Percentiles rank a stretch among this genome's conserved stretches.
Conservation (phyloP, 2,329 filamentous ascomycete species). For the Cladorrhinum sp. region DNA sequence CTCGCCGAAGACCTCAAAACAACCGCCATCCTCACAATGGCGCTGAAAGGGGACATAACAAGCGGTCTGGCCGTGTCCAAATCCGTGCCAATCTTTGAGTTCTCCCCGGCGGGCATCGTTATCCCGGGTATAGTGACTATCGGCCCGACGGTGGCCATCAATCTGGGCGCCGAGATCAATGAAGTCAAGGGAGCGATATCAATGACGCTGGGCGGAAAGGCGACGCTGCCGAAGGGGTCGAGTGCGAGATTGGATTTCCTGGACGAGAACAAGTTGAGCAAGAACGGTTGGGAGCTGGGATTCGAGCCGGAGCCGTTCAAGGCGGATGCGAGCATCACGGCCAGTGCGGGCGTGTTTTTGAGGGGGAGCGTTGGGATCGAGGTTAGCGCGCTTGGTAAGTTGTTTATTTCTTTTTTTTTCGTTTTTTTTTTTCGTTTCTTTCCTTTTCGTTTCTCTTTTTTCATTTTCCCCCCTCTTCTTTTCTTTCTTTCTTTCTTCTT, state of each 20-base stretch:
- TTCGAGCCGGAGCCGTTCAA: slow-evolving; percentile 13
- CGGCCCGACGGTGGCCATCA: slow-evolving; percentile 11
- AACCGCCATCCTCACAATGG: slow-evolving; percentile 9
- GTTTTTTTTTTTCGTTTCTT: no score
- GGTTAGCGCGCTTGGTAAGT: slow-evolving; percentile 16
- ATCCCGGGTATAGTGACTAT: slow-evolving; percentile 18
- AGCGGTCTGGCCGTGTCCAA: neutral
- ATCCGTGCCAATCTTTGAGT: slow-evolving; percentile 11
- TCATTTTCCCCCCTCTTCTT: no score
- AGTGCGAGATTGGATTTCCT: slow-evolving; percentile 13
- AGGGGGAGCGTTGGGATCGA: slow-evolving; percentile 14
- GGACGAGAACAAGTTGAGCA: slow-evolving; percentile 3
- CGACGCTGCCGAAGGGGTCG: slow-evolving; percentile 7
- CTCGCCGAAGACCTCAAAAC: slow-evolving; percentile 4
- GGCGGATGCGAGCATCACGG: slow-evolving; percentile 10
- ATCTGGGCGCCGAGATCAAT: slow-evolving; percentile 12
- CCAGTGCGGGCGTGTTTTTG: slow-evolving; percentile 10
- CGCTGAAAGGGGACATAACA: slow-evolving; percentile 3
- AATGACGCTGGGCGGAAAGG: slow-evolving; percentile 6
- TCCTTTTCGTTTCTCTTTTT: no score
- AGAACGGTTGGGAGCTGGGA: slow-evolving; percentile 11
- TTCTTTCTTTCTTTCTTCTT: neutral
- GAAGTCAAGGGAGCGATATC: slow-evolving; percentile 7
- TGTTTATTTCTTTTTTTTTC: neutral
- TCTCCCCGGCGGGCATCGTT: slow-evolving; percentile 7